Percentiles rank a stretch among this genome's conserved stretches.
These are phyloP conservation scores for Cyberlindnera euphorbiae DNA, from an alignment of 805 yeast species.

Conservation along the genomic window DNA sequence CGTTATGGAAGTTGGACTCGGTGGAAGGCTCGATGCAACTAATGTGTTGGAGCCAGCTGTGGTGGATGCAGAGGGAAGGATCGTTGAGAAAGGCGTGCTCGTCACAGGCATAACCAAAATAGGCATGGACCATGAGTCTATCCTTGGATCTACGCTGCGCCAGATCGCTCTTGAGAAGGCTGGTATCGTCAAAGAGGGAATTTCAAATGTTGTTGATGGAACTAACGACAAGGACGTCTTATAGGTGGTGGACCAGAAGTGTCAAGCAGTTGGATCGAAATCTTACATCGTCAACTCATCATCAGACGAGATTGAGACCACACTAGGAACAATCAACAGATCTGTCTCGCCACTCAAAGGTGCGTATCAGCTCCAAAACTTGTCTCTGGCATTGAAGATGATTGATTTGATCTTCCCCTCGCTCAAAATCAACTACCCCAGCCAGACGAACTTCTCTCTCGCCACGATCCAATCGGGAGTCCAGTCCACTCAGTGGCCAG, in stretches of 20 bases:
- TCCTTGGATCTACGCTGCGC: conserved; percentile 61
- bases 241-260: conserved; percentile 36
- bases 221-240: conserved; percentile 52
- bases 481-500: conserved; percentile 69
- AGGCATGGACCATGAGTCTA: conserved; percentile 77
- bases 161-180: conserved; percentile 79
- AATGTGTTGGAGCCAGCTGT: conserved; percentile 49
- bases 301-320: conserved; percentile 23
- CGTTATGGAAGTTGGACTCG: conserved; percentile 90
- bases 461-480: conserved; percentile 48
- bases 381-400: conserved; percentile 61
- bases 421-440: conserved; percentile 23
- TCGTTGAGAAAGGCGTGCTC: conserved; percentile 36
- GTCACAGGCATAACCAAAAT: conserved; percentile 78
- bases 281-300: conserved; percentile 19
- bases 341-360: conserved; percentile 58
- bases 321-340: conserved; percentile 29
- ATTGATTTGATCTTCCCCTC: conserved; percentile 33
- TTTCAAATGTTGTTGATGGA: conserved; percentile 66
- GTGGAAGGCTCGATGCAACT: conserved; percentile 88
- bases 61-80: conserved; percentile 8
- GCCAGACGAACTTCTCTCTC: conserved; percentile 27
- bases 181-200: conserved; percentile 66
- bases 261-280: conserved; percentile 29
- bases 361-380: conserved; percentile 63